Evolutionary conservation across 2,329 filamentous ascomycete genomes (phyloP).

Genomic region (Pseudogymnoascus sp.): DNA sequence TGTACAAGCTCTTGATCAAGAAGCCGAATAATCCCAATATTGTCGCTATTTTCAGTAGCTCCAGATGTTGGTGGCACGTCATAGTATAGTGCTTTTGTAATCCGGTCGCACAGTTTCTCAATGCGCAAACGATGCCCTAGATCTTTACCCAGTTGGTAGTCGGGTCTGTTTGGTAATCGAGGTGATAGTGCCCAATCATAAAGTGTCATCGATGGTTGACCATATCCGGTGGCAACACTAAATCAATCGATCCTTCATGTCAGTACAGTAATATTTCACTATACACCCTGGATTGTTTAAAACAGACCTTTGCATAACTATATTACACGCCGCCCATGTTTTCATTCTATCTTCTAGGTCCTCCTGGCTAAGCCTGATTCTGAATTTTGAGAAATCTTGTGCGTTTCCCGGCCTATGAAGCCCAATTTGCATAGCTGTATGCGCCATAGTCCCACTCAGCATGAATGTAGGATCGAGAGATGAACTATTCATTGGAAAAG

Average conservation of each 20-base stretch:
- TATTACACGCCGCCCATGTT: slow-evolving; percentile 74
- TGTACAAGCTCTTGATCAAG: no score
- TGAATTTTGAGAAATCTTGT: slow-evolving; percentile 69
- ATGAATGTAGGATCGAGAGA: slow-evolving; percentile 77
- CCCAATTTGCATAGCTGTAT: slow-evolving; percentile 73
- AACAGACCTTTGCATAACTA: slow-evolving; percentile 58
- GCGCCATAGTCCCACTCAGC: slow-evolving; percentile 74
- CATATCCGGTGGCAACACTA: slow-evolving; percentile 67
- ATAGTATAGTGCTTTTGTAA: slow-evolving; percentile 49
- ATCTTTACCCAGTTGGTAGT: slow-evolving; percentile 60
- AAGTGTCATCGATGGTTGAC: slow-evolving; percentile 69
- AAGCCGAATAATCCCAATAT: no score
- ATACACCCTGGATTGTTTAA: background rate
- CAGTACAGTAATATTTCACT: no score
- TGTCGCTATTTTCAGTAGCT: no score
- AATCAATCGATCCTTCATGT: no score
- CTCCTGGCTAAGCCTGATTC: slow-evolving; percentile 63
- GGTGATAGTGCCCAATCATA: slow-evolving; percentile 68
- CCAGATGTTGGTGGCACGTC: slow-evolving; percentile 28
- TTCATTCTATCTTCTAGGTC: slow-evolving; percentile 67
- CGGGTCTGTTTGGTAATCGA: slow-evolving; percentile 51
- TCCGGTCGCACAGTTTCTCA: slow-evolving; percentile 51
- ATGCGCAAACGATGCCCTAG: slow-evolving; percentile 45
- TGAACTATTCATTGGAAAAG: slow-evolving; percentile 72
- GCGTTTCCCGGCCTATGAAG: slow-evolving; percentile 70